Evolutionary conservation across 768 basidiomycete species (phyloP), one percentile per base, ranked within the genome.

Genomic region (Rhizopogon sp.): DNA sequence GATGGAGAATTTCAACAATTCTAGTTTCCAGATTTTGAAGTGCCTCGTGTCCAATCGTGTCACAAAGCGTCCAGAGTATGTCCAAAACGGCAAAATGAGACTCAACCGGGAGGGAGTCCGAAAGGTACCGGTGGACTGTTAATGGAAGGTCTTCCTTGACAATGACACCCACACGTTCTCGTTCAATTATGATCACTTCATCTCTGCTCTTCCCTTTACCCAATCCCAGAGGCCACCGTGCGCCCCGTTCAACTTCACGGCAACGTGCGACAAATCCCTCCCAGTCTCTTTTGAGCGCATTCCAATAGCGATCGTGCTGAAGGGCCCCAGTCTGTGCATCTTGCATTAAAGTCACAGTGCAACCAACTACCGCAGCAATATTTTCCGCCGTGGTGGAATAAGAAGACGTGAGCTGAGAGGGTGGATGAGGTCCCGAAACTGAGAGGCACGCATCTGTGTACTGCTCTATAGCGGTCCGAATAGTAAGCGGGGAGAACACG

Each of bases 181-280:
- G 78, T 70, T 93, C 89, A 13, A 90, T 72, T 22, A 93, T 68
- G 50, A 91, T 67, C 29, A 88, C 70, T 33, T 80, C 79, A 45
- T 70, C 68, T 14, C 66, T 67, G 16, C 62, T 59, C 53, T 69
- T 71, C 16, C 70, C 72, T 22, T 76, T 65, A 40, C 83, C 85
- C 37, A 93, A 76, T 14, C 78, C 78, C 28, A 93, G 78, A 2
- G 92, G 92, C 83, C 88, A 87, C 43, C 90, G 81, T 35, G 87
- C 88, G 57, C 83, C 84, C 42, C 90, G 85, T 71, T 97, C 95
- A n/a, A 94, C 77, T 59, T 93, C 92, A 52, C 89, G 82, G 64
- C 92, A 94, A 54, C 91, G 81, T 7, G 94, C 88, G 57, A 95
- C 84, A 63, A 98, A 95, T 3, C 95, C 93, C 64, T 98, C 90